Evolutionary conservation across 345 rosid genomes (phyloP).

Genomic region (Acer saccharum): DNA sequence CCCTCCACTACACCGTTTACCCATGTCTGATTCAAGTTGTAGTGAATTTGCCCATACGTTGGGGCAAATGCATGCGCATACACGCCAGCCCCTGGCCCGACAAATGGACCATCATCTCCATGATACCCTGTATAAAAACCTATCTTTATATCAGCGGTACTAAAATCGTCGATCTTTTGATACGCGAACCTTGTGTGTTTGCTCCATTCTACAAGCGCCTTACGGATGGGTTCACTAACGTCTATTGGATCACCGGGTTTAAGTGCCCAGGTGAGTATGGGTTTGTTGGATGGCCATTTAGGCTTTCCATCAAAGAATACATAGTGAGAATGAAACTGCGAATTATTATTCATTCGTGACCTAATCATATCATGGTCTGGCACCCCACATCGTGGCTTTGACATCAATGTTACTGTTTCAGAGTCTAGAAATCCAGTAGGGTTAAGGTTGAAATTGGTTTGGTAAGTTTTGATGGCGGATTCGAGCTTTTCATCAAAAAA

Average conservation of each 20-base stretch:
- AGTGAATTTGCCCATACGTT: neutral
- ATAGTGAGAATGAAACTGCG: neutral
- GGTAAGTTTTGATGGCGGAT: conserved; percentile 22
- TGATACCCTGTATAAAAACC: conserved; percentile 1
- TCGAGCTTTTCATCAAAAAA: conserved; percentile 8
- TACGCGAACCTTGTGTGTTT: neutral
- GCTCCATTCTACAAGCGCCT: neutral
- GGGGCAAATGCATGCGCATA: neutral
- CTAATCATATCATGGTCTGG: conserved; percentile 11
- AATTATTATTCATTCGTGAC: neutral
- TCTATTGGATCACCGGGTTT: neutral
- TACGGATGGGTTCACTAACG: neutral
- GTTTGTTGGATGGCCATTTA: neutral
- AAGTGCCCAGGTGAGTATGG: neutral
- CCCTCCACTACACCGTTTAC: neutral
- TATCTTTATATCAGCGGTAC: conserved; percentile 12
- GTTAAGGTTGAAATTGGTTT: conserved; percentile 19
- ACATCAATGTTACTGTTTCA: conserved; percentile 6
- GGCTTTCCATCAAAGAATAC: neutral
- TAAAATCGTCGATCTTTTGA: neutral
- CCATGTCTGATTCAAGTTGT: conserved; percentile 13
- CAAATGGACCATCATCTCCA: conserved; percentile 1
- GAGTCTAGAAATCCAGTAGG: conserved; percentile 13
- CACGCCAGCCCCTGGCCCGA: neutral
- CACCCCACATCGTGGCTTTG: neutral